Evolutionary conservation across 495 filamentous ascomycete species (phyloP), one percentile per base, ranked within the genome.

Genomic region (Lentithecium fluviatile): DNA sequence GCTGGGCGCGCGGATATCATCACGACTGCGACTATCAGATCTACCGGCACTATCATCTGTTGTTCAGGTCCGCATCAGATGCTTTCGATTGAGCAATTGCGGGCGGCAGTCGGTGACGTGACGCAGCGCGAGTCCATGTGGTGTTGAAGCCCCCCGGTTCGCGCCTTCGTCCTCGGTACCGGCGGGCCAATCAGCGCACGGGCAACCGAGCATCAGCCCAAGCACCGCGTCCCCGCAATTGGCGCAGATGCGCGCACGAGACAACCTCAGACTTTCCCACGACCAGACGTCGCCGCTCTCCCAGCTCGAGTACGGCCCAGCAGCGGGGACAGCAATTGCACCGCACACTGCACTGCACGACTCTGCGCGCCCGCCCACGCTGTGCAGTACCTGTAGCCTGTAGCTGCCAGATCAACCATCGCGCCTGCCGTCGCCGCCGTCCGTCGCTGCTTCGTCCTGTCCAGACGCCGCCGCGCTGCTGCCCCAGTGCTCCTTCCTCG

Each of bases 311-410:
- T 32, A 32, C 3, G 29, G 29, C 29, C 29, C 29, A 32, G 29
- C 29, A 32, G 29, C 29, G 29, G 29, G 10, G 4, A 32, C 29
- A 32, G 29, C 29, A 32, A 32, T 32, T 32, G 29, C 29, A 32
- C 29, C 3, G 10, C 29, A 4, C 29, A 10, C 3, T 10, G 29
- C 29, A 10, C 29, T 3, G n/a, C n/a, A n/a, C n/a, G 10, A 32
- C 29, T 40, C 58, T 61, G 58, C 42, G 49, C 42, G 49, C 51
- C 50, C 47, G 37, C 42, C 20, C 53, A 2, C 38, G 51, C 26
- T 11, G 38, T 12, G 38, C 23, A 13, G 8, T 4, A 12, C 40
- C 19, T 21, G 21, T 6, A 13, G 40, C 32, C 38, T 26, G 24
- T 40, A 15, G 38, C 40, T 12, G 1, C 20, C 8, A 2, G 36